A percentile compares a stretch with the other conserved stretches of the same genome.
These are phyloP conservation scores for Neophaeococcomyces mojaviensis DNA, from an alignment of 2,329 filamentous ascomycete genomes.

Conservation along the genomic window DNA sequence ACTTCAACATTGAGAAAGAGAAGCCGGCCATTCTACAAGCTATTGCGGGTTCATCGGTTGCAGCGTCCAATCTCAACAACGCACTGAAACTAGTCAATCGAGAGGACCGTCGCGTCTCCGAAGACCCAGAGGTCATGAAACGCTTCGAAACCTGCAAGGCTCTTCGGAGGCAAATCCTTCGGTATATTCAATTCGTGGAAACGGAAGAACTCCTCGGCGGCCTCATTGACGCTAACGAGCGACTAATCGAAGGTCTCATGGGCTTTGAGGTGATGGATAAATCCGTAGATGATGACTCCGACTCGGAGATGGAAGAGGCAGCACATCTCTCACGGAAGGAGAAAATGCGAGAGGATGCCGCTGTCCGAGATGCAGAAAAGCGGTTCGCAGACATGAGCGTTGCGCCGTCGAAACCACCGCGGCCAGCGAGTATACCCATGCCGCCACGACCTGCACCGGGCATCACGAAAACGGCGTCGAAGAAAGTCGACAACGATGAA, in stretches of 20 bases:
- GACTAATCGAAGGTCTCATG: slow-evolving; percentile 88
- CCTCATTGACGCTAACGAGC: slow-evolving; percentile 87
- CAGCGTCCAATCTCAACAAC: slow-evolving; percentile 85
- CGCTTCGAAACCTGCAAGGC: slow-evolving; percentile 82
- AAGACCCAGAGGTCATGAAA: slow-evolving; percentile 66
- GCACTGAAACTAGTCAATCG: slow-evolving; percentile 83
- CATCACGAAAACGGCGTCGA: slow-evolving; percentile 17
- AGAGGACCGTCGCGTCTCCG: slow-evolving; percentile 77
- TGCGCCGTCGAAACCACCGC: slow-evolving; percentile 42
- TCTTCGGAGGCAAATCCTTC: slow-evolving; percentile 73
- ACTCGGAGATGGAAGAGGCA: slow-evolving; percentile 55
- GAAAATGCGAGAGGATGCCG: slow-evolving; percentile 18
- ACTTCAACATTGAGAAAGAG: slow-evolving; percentile 79
- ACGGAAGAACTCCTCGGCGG: slow-evolving; percentile 86
- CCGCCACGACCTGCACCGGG: slow-evolving; percentile 31
- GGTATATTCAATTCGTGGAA: slow-evolving; percentile 89
- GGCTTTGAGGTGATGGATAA: slow-evolving; percentile 86
- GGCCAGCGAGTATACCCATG: slow-evolving; percentile 36
- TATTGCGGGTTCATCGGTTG: slow-evolving; percentile 84
- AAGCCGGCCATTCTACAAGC: slow-evolving; percentile 77
- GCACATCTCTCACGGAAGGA: slow-evolving; percentile 27
- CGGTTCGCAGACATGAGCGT: slow-evolving; percentile 41
- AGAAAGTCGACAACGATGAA: slow-evolving; percentile 48
- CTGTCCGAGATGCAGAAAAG: slow-evolving; percentile 28
- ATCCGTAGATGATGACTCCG: slow-evolving; percentile 53